Percentiles rank a stretch among this genome's conserved stretches.
These are phyloP conservation scores for Aegilops sharonensis DNA, from an alignment of 176 grass and related monocot genomes.

Conservation along the genomic window DNA sequence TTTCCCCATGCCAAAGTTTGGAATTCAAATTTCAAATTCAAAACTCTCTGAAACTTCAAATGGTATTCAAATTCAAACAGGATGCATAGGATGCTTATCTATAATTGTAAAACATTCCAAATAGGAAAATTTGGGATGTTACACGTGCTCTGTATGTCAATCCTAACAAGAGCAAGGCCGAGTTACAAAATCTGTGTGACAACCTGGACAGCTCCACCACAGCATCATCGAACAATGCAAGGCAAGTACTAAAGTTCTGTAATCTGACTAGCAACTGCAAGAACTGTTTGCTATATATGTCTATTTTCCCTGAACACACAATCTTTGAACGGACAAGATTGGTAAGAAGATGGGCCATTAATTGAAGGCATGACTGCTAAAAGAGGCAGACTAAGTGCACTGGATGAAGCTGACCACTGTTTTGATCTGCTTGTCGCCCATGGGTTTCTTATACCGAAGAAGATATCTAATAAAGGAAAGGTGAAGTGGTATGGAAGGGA, in stretches of 20 bases:
- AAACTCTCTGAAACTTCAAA: too few relatives aligned
- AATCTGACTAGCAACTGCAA: background rate
- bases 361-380: background rate
- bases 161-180: background rate
- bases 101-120: too few relatives aligned
- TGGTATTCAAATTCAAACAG: too few relatives aligned
- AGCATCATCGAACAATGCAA: too few relatives aligned
- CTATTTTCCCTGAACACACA: background rate
- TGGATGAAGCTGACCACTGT: background rate
- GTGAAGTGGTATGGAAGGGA: background rate
- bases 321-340: background rate
- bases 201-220: background rate
- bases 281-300: slow-evolving; percentile 8
- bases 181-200: background rate
- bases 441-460: rapidly evolving
- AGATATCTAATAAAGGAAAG: background rate
- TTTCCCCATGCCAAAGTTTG: too few relatives aligned
- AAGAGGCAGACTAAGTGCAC: background rate
- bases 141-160: background rate
- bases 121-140: too few relatives aligned
- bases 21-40: too few relatives aligned
- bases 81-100: too few relatives aligned
- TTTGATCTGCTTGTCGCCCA: background rate
- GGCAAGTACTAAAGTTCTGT: too few relatives aligned
- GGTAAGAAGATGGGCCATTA: background rate